Conservation (phyloP, 169 alveolate genomes). For the Blepharisma undulans region DNA sequence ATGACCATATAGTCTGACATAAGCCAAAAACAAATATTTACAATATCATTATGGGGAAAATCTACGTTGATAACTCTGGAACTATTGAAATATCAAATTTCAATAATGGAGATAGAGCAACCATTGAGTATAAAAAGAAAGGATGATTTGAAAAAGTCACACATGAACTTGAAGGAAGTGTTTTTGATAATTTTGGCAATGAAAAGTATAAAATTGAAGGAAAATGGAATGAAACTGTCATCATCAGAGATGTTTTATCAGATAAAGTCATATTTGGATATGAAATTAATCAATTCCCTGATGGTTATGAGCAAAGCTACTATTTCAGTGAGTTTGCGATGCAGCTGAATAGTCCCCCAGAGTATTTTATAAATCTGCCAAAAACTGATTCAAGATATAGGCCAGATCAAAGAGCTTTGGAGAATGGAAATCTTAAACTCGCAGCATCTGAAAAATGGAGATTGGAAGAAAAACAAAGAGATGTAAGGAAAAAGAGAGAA, state of each 20-base stretch:
- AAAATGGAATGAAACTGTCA: constrained; percentile 45
- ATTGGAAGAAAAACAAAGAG: constrained; percentile 95
- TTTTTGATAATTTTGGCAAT: constrained; percentile 35
- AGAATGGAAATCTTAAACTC: constrained; percentile 91
- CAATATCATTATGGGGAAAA: constrained; percentile 67
- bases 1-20: constrained; percentile 52
- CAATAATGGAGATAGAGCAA: constrained; percentile 43
- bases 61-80: constrained; percentile 54
- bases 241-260: neutral
- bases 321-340: constrained; percentile 64
- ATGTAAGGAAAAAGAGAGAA: constrained; percentile 61
- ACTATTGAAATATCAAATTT: constrained; percentile 1
- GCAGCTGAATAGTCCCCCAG: constrained; percentile 68
- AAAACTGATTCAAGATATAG: constrained; percentile 87
- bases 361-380: constrained; percentile 49
- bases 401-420: constrained; percentile 96
- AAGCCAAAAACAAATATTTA: constrained; percentile 54
- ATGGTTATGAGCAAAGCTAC: constrained; percentile 60
- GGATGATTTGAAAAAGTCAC: constrained; percentile 62
- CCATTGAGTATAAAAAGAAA: constrained; percentile 20
- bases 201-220: constrained; percentile 45
- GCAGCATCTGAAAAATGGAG: constrained; percentile 93
- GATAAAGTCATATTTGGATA: constrained; percentile 32
- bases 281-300: constrained; percentile 56
- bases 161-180: constrained; percentile 47